phyloP scores from a whole-genome alignment of 2,329 filamentous ascomycete genomes.

The Penicillium sp. region DNA sequence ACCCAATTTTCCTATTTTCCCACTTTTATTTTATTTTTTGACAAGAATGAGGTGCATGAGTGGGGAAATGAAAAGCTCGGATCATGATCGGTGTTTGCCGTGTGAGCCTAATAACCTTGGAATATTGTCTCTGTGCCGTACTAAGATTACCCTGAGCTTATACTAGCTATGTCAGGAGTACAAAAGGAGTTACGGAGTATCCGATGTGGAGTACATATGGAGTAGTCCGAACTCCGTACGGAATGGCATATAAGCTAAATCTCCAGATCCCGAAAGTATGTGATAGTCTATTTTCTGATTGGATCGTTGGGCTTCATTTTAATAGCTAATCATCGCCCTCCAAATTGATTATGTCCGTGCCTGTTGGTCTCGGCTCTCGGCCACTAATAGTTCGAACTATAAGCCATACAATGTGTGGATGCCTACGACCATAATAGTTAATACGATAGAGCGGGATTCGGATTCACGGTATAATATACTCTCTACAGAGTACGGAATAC shows the following conservation, averaged over 20 bases:
- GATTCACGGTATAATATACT: background rate
- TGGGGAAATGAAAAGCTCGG: slow-evolving; percentile 1
- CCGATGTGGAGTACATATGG: background rate
- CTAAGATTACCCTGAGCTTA: background rate
- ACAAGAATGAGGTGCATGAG: slow-evolving; percentile 7
- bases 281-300: background rate
- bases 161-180: background rate
- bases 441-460: background rate
- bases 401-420: too few relatives aligned
- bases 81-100: background rate
- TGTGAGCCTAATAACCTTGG: background rate
- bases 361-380: background rate
- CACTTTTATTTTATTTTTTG: background rate
- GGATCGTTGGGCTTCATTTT: background rate
- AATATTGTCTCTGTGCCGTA: background rate
- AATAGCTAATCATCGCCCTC: background rate
- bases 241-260: background rate
- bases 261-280: background rate
- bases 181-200: background rate
- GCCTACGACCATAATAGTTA: background rate
- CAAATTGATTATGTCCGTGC: background rate
- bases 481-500: too few relatives aligned
- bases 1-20: background rate
- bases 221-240: background rate
- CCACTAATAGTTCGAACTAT: background rate